A percentile compares a stretch with the other conserved stretches of the same genome.
These are phyloP conservation scores for Xylariaceae sp. DNA, from an alignment of 2,329 filamentous ascomycete species.

Conservation along the genomic window DNA sequence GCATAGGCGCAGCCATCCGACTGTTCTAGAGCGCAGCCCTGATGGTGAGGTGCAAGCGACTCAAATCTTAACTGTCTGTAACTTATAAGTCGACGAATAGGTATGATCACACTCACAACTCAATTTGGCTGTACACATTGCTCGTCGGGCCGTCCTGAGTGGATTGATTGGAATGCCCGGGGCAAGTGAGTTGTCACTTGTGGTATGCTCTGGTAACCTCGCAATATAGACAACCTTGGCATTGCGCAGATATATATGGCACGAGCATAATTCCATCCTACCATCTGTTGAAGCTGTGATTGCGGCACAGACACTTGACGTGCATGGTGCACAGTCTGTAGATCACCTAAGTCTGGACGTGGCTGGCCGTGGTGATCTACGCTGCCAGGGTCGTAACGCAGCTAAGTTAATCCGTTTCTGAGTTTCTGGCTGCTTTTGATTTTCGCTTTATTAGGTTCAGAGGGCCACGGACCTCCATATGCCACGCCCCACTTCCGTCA, in stretches of 20 bases:
- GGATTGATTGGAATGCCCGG: not conserved
- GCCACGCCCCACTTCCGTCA: too few species aligned
- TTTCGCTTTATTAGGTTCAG: not conserved
- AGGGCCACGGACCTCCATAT: too few species aligned
- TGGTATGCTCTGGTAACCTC: too few species aligned
- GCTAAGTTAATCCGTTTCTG: not conserved
- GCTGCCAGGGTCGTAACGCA: too few species aligned
- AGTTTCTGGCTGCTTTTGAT: not conserved
- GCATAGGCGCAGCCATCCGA: conserved; percentile 11
- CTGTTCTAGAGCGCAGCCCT: conserved; percentile 14
- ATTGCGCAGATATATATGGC: not conserved
- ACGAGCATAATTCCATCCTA: too few species aligned
- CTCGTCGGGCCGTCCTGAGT: not conserved
- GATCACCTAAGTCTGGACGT: not conserved
- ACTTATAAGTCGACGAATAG: not conserved
- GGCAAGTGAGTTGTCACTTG: too few species aligned
- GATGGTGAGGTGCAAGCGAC: not conserved
- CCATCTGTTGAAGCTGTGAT: too few species aligned
- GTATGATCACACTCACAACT: not conserved
- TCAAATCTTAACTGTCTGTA: not conserved
- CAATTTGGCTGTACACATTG: not conserved
- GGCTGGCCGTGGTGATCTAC: too few species aligned
- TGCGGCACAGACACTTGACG: too few species aligned
- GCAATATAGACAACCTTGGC: too few species aligned
- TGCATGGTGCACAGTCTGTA: too few species aligned